Evolutionary conservation across 1,139 yeast species (phyloP), one percentile per base, ranked within the genome.

Genomic region (Trichomonascaceae sp.): DNA sequence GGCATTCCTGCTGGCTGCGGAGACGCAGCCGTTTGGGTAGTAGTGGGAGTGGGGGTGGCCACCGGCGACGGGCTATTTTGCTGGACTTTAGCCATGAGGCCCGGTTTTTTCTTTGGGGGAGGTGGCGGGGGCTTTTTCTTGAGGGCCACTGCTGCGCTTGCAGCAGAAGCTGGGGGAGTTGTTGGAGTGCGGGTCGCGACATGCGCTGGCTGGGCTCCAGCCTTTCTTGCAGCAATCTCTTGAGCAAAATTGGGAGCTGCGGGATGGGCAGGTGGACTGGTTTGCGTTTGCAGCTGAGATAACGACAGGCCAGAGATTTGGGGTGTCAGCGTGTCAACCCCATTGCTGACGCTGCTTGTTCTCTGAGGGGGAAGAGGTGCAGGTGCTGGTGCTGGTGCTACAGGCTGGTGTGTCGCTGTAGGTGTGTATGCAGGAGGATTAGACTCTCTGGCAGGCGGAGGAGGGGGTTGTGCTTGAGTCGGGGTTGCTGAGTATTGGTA

Each of bases 71-170:
- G n/a, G n/a, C n/a, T n/a, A n/a, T n/a, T n/a, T n/a, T n/a, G n/a
- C 6, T 20, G 6, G 23, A 11, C 23, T 11, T 20, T 20, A 11
- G 23, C 23, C 23, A 20, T 20, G 6, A 42, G 32, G 3, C 49
- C 48, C 3, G 51, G 49, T 27, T 49, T 48, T 31, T 46, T 45
- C 33, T 43, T 47, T 16, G 50, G 51, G 8, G 46, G 50, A 15
- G 47, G 45, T 16, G 54, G 52, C 5, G 57, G 57, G 3, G 55
- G 50, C 36, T 50, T 47, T 40, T 54, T 51, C 37, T 52, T 47
- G 5, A 35, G 34, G 3, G 40, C 37, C 3, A 38, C 28, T 9
- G 44, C 34, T 29, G 37, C 16, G 25, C 27, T 28, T 18, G 28
- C 32, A 13, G 39, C 35, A 4, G 40, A 35, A 16, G 37, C 30